Conservation (phyloP, 106 monocot genomes). For the Dioscorea zingiberensis region DNA sequence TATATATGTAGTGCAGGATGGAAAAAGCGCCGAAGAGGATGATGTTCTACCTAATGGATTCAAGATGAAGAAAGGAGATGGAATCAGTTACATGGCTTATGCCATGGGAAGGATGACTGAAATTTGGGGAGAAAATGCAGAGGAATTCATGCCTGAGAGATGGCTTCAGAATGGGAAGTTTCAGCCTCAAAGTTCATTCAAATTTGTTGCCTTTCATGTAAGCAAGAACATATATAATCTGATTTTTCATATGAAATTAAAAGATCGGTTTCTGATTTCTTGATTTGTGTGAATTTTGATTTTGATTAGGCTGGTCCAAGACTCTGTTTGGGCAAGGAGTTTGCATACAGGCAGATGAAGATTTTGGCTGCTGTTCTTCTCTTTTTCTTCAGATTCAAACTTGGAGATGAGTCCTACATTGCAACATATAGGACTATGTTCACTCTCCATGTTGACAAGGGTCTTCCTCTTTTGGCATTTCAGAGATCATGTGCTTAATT, state of each 20-base stretch:
- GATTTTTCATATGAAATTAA: not conserved
- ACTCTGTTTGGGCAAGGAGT: slow-evolving; percentile 54
- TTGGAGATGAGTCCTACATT: slow-evolving; percentile 19
- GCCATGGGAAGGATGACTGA: slow-evolving; percentile 41
- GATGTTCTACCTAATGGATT: slow-evolving; percentile 38
- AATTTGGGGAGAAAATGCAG: slow-evolving; percentile 49
- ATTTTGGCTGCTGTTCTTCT: slow-evolving; percentile 40
- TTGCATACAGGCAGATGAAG: slow-evolving; percentile 70
- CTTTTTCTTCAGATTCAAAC: slow-evolving; percentile 45
- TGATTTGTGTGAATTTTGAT: not conserved
- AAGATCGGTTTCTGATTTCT: not conserved
- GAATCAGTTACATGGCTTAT: slow-evolving; percentile 23
- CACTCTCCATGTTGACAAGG: slow-evolving; percentile 40
- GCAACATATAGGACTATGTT: slow-evolving; percentile 33
- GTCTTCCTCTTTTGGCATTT: slow-evolving; percentile 34
- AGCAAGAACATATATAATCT: not conserved
- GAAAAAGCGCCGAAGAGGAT: slow-evolving; percentile 24
- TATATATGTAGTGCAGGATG: slow-evolving; percentile 12
- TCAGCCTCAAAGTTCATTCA: slow-evolving; percentile 28
- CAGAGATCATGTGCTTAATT: slow-evolving; percentile 13
- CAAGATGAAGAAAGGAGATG: slow-evolving; percentile 40
- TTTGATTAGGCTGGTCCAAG: slow-evolving; percentile 35
- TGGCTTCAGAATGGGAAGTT: slow-evolving; percentile 34
- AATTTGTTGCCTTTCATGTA: slow-evolving; percentile 36
- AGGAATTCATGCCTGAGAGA: slow-evolving; percentile 33